A percentile compares a stretch with the other conserved stretches of the same genome.
Evolutionary conservation across 495 filamentous ascomycete genomes (phyloP).

Genomic region (Cudoniella acicularis): DNA sequence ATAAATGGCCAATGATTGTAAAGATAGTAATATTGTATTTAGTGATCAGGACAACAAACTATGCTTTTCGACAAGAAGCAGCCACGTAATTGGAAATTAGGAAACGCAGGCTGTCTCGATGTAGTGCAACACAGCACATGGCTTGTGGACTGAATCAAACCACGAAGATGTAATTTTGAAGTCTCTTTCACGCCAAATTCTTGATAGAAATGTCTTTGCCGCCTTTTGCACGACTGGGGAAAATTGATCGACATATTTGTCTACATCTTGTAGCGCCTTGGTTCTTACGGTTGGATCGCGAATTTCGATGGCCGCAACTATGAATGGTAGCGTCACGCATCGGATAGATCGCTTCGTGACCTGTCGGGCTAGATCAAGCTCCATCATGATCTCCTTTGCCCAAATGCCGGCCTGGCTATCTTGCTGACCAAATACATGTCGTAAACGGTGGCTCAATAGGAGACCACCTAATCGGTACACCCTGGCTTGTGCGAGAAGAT

Average conservation of each 20-base stretch:
- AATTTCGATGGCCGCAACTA: slow-evolving; percentile 24
- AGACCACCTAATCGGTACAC: slow-evolving; percentile 19
- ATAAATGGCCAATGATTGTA: too few species aligned
- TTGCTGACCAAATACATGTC: slow-evolving; percentile 20
- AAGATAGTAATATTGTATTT: too few species aligned
- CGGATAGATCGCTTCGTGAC: slow-evolving; percentile 23
- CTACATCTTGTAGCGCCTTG: slow-evolving; percentile 7
- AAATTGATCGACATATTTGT: slow-evolving; percentile 11
- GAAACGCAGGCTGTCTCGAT: neutral
- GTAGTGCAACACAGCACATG: slow-evolving; percentile 5
- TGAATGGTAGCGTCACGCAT: slow-evolving; percentile 21
- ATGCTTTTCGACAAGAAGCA: too few species aligned
- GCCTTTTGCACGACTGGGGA: slow-evolving; percentile 8
- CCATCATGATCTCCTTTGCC: slow-evolving; percentile 22
- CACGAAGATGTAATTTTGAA: slow-evolving; percentile 2
- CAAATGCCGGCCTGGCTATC: slow-evolving; percentile 22
- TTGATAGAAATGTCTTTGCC: slow-evolving; percentile 8
- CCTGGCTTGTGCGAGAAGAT: slow-evolving; percentile 24
- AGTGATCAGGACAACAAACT: too few species aligned
- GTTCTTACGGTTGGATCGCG: neutral
- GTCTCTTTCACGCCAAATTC: slow-evolving; percentile 11
- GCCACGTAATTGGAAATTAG: too few species aligned
- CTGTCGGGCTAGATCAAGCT: slow-evolving; percentile 20
- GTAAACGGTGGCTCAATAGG: slow-evolving; percentile 24
- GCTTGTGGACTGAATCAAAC: slow-evolving; percentile 12